Percentiles rank a stretch among this genome's conserved stretches.
These are phyloP conservation scores for Globisporangium echinulatum DNA, from an alignment of 352 stramenopile genomes.

Conservation along the genomic window DNA sequence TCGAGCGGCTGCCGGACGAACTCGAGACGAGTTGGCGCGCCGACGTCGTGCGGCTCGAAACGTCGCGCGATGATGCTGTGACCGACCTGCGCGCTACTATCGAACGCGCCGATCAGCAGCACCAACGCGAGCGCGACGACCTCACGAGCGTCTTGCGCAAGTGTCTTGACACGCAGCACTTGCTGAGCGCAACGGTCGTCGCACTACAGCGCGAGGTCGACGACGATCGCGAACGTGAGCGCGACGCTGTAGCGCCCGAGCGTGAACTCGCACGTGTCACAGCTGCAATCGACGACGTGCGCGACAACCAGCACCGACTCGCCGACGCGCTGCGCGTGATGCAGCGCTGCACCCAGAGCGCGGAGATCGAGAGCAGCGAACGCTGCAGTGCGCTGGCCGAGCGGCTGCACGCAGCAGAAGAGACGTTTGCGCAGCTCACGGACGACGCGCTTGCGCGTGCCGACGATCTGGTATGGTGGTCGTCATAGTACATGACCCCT, in stretches of 20 bases:
- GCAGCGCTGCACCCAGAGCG: conserved; percentile 37
- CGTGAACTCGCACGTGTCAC: conserved; percentile 3
- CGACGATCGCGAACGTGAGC: conserved; percentile 8
- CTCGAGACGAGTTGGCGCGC: conserved; percentile 17
- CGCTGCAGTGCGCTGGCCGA: conserved; percentile 22
- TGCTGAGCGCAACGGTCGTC: conserved; percentile 51
- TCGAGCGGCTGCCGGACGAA: conserved; percentile 23
- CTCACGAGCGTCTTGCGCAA: conserved; percentile 42
- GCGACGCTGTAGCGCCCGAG: neutral
- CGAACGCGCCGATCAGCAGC: neutral
- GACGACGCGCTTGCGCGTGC: conserved; percentile 23
- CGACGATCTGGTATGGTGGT: conserved; percentile 40
- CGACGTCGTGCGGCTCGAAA: conserved; percentile 6
- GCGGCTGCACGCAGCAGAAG: conserved; percentile 33
- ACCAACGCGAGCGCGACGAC: conserved; percentile 19
- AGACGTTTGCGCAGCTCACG: conserved; percentile 33
- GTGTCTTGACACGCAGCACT: conserved; percentile 51
- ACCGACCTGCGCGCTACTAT: conserved; percentile 20
- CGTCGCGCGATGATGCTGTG: conserved; percentile 2
- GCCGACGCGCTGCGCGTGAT: conserved; percentile 41
- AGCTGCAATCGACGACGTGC: conserved; percentile 35
- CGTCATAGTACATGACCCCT: neutral
- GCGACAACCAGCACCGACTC: conserved; percentile 36
- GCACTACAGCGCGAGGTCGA: conserved; percentile 50
- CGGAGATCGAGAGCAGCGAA: conserved; percentile 25